Evolutionary conservation across 441 rosid genomes (phyloP), one percentile per base, ranked within the genome.

Genomic region (Croton laevigatus): DNA sequence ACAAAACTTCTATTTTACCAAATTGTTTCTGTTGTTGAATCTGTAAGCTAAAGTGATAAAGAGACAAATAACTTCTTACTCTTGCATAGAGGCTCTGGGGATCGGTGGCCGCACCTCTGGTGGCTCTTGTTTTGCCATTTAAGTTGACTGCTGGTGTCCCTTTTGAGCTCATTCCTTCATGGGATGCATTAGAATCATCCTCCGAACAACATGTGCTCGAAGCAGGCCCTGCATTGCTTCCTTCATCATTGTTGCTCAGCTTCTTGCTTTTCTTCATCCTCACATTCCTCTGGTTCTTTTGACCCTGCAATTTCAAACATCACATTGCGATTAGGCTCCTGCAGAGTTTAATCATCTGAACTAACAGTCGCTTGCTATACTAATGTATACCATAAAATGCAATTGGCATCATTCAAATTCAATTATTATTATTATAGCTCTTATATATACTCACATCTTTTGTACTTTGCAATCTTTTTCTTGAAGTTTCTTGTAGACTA

Each of bases 11-110:
- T 11, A 46, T 46, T 27, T 27, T 27, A 27, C 32, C 32, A 27
- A 27, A 27, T 27, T 27, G 32, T 27, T 27, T 27, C 32, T 17
- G 54, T 46, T 13, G 51, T 46, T 45, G 12, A 46, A 12, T 46
- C 51, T 46, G 51, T 46, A 27, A 27, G 32, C 32, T 27, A 27
- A 27, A 27, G 32, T 27, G 32, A 27, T 27, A 27, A 27, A 27
- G 32, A 27, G 2, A 2, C 32, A 27, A n/a, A n/a, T n/a, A n/a
- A 27, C 32, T 54, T 1, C 54, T 49, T 84, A 89, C 90, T 81
- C 97, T 85, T 36, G 97, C 93, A 64, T 89, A 87, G 38, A 91
- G 86, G 78, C 89, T 86, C 74, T 86, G 93, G 22, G 97, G 94
- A 75, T 90, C 97, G 0, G 93, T 87, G 17, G 95, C 93, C 0